A percentile compares a stretch with the other conserved stretches of the same genome.
phyloP scores from a whole-genome alignment of 768 basidiomycete genomes.

The Pisolithus tinctorius region DNA sequence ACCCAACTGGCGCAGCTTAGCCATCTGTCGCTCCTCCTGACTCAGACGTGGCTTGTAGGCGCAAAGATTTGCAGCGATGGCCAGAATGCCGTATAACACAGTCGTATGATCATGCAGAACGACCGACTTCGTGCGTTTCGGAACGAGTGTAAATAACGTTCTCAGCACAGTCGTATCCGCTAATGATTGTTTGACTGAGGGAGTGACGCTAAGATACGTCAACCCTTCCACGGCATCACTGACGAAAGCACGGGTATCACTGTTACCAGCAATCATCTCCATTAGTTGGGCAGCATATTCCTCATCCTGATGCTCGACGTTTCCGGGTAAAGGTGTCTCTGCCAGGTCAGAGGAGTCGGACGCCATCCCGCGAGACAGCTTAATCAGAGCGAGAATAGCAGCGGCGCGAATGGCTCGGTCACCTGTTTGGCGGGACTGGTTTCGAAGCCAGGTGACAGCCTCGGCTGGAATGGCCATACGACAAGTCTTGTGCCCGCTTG shows the following conservation, averaged over 20 bases:
- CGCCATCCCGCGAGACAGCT: conserved; percentile 56
- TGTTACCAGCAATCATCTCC: conserved; percentile 39
- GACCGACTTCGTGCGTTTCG: conserved; percentile 36
- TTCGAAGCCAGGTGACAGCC: conserved; percentile 61
- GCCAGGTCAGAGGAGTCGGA: conserved; percentile 30
- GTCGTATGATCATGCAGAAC: conserved; percentile 36
- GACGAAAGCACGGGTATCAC: conserved; percentile 35
- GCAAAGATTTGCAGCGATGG: conserved; percentile 71
- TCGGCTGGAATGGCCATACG: conserved; percentile 54
- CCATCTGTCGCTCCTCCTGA: conserved; percentile 78
- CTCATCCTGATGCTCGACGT: conserved; percentile 27
- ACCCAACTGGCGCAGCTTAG: conserved; percentile 74
- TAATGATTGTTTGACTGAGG: conserved; percentile 56
- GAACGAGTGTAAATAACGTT: conserved; percentile 49
- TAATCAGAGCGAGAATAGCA: conserved; percentile 71
- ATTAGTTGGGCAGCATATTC: conserved; percentile 52
- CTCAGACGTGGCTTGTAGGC: conserved; percentile 63
- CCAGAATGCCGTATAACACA: conserved; percentile 70
- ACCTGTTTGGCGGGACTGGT: conserved; percentile 41
- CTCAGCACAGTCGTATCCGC: conserved; percentile 53
- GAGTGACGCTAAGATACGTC: conserved; percentile 69
- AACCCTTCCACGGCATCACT: conserved; percentile 76
- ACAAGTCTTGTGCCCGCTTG: conserved; percentile 67
- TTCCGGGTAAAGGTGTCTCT: conserved; percentile 6
- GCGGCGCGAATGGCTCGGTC: conserved; percentile 48